These are phyloP conservation scores for Amesomyces nigricolor DNA, from an alignment of 2,329 filamentous ascomycete species.

Conservation along the genomic window DNA sequence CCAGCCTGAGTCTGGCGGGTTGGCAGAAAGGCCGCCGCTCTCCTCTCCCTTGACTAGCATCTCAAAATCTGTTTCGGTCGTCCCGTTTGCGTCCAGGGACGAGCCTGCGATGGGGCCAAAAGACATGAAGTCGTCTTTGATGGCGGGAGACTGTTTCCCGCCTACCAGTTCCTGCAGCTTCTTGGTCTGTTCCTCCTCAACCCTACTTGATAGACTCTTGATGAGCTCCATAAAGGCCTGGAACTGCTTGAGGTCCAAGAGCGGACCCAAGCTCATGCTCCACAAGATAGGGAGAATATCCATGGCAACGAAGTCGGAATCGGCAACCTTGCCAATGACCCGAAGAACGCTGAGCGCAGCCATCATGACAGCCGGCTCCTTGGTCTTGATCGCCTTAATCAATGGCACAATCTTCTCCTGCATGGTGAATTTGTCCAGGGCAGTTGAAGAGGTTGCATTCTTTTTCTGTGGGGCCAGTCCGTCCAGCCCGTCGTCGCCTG, in stretches of 20 bases:
- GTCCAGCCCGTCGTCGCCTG: conserved; percentile 64
- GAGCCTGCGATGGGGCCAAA: conserved; percentile 64
- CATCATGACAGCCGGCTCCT: conserved; percentile 96
- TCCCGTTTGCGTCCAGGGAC: conserved; percentile 48
- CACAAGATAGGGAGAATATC: conserved; percentile 87
- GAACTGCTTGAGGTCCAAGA: conserved; percentile 84
- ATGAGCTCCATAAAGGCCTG: conserved; percentile 86
- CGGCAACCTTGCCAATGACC: conserved; percentile 74
- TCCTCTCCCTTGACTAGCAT: conserved; percentile 75
- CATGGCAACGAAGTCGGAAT: conserved; percentile 86
- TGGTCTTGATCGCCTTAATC: conserved; percentile 90
- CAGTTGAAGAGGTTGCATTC: conserved; percentile 63
- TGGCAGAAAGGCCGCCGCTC: conserved; percentile 31
- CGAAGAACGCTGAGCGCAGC: conserved; percentile 79
- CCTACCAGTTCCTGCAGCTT: conserved; percentile 81
- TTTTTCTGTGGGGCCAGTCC: conserved; percentile 58
- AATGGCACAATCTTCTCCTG: conserved; percentile 95
- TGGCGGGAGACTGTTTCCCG: conserved; percentile 45
- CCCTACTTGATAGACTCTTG: conserved; percentile 67
- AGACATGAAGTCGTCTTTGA: conserved; percentile 62
- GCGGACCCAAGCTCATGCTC: conserved; percentile 83
- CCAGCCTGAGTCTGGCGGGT: conserved; percentile 47
- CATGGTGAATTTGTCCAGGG: conserved; percentile 95
- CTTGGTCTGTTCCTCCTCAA: conserved; percentile 82
- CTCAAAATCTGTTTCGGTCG: conserved; percentile 73